Base-by-base conservation (phyloP, 768 basidiomycete genomes). In the Tylopilus plumbeoviolaceoides region DNA sequence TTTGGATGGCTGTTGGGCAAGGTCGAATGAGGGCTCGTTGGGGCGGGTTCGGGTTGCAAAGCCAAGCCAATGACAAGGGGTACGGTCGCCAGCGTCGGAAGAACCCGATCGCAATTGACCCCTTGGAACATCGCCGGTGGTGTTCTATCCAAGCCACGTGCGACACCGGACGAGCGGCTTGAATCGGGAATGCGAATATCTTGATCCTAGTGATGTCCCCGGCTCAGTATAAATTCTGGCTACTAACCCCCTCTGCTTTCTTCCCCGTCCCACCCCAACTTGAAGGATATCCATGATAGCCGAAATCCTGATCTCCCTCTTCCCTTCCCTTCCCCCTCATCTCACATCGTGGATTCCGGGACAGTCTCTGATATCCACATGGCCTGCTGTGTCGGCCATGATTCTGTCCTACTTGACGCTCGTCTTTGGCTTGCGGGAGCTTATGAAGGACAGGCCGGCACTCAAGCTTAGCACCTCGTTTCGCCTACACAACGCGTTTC, bases 401-500 rank as follows among this genome's bases (percentile, higher is more conserved):
- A 80, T 98, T 59, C 74, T 71, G 27, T 77, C 79, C 46, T 98
- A 98, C 76, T 80, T 98, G 63, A 82, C 81, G 68, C 71, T 87
- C 75, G 82, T 98, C 63, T 95, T 97, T 63, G 81, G 85, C 50
- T 77, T 90, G 46, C 83, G 85, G 67, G 84, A 83, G 53, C 63
- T 89, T 66, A 95, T 97, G 92, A 87, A 83, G 78, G 81, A 80
- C 64, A 75, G 78, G 52, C 75, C 78, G 59, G 77, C 91, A 1
- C 73, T 80, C 66, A 85, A 81, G 72, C 81, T 95, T 63, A 87
- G 81, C 47, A 70, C 76, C 48, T 76, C 86, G 40, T 95, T 95
- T 76, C 90, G 89, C 73, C 60, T 77, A 25, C 95, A 98, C 75
- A 98, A 97, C 70, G 73, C 91, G 50, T 68, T 94, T 66, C 81